phyloP scores from a whole-genome alignment of 2,329 filamentous ascomycete species.

The Hymenoscyphus scutula region DNA sequence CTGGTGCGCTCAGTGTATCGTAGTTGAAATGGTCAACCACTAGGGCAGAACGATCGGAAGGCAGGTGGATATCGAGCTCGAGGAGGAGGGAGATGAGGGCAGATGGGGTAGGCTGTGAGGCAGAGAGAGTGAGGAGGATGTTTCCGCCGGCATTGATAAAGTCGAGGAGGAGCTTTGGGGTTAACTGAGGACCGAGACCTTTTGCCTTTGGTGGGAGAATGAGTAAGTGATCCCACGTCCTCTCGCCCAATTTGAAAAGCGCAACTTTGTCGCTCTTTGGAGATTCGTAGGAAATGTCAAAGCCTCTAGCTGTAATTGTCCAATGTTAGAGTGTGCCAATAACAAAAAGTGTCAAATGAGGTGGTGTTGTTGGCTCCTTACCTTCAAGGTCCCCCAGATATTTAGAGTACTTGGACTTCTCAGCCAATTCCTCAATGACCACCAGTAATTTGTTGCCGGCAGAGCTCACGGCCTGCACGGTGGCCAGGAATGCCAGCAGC shows the following conservation, averaged over 20 bases:
- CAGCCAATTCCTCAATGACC: conserved; percentile 76
- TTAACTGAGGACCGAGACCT: conserved; percentile 84
- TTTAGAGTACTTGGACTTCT: conserved; percentile 79
- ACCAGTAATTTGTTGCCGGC: conserved; percentile 79
- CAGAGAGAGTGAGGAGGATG: conserved; percentile 80
- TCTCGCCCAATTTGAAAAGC: conserved; percentile 83
- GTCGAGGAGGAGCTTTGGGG: conserved; percentile 80
- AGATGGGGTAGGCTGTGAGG: conserved; percentile 65
- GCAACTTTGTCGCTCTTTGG: conserved; percentile 75
- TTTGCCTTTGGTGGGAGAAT: conserved; percentile 89
- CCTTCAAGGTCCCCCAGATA: conserved; percentile 73
- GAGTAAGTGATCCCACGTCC: conserved; percentile 85
- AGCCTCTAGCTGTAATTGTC: conserved; percentile 67
- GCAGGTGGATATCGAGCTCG: conserved; percentile 87
- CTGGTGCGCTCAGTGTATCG: conserved; percentile 70
- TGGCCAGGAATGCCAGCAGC: conserved; percentile 62
- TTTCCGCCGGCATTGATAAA: conserved; percentile 93
- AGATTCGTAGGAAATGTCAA: conserved; percentile 75
- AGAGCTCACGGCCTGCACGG: conserved; percentile 74
- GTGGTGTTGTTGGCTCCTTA: conserved; percentile 40
- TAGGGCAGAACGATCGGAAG: conserved; percentile 76
- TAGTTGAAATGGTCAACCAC: conserved; percentile 97
- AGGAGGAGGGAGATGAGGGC: conserved; percentile 75
- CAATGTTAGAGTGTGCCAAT: conserved; percentile 14
- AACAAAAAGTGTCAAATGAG: conserved; percentile 20